phyloP scores from a whole-genome alignment of 306 rosid species.

The Dryas drummondii region DNA sequence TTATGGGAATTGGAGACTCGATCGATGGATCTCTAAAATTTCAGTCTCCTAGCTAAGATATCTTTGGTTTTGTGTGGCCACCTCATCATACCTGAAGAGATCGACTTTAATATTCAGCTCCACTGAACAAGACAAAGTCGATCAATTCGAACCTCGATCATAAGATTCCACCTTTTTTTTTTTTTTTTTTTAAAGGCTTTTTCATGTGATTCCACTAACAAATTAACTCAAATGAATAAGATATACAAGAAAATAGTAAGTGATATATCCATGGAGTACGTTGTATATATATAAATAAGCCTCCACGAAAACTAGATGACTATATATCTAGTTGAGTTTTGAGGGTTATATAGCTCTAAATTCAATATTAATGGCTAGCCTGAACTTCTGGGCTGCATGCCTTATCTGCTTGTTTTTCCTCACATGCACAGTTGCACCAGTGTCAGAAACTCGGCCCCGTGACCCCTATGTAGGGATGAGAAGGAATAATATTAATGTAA shows the following conservation, averaged over 20 bases:
- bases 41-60: too few relatives aligned
- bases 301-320: background rate
- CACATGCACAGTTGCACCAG: background rate
- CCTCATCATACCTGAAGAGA: too few relatives aligned
- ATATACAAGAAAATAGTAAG: too few relatives aligned
- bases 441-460: slow-evolving; percentile 17
- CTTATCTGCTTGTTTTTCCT: background rate
- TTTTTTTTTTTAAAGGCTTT: too few relatives aligned
- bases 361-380: slow-evolving; percentile 17
- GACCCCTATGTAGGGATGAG: background rate
- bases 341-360: background rate
- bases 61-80: too few relatives aligned
- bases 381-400: background rate
- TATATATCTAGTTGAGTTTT: background rate
- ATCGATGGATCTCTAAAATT: background rate
- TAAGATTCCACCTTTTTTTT: slow-evolving; percentile 6
- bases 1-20: background rate
- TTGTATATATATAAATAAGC: background rate
- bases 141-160: background rate
- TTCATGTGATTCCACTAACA: too few relatives aligned
- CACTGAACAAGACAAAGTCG: too few relatives aligned
- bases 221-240: too few relatives aligned
- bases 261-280: too few relatives aligned
- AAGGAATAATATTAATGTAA: background rate
- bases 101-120: too few relatives aligned